Base-by-base conservation (phyloP, 2,329 filamentous ascomycete genomes). In the Dothistroma septosporum region DNA sequence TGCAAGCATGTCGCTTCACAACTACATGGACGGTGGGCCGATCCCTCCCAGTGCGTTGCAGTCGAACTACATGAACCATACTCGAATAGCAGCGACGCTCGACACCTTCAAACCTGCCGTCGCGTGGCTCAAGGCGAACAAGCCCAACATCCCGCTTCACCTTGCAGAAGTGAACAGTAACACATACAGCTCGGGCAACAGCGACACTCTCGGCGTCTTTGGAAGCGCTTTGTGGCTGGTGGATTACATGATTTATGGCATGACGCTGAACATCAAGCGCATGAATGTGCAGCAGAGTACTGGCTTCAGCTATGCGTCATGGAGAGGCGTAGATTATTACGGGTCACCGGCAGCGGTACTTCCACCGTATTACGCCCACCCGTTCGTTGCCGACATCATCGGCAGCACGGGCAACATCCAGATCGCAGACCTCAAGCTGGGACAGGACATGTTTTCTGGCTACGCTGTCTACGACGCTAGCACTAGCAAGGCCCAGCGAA, bases 321-420 rank as follows among this genome's bases (percentile, higher is more conserved):
- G 61, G 61, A 56, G 61, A 21, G 53, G 49, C 2, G 57, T 61
- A 19, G 53, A 47, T 8, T 59, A 56, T 44, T 52, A 50, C n/a
- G 59, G 56, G 37, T 21, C 32, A 4, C 58, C 61, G 22, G 58
- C 61, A 16, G 61, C 61, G 10, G 61, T 64, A 10, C 55, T 61
- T 9, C 56, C 61, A 48, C 61, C 61, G 33, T 64, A 64, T 48
- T 64, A 64, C 59, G 61, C 61, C 19, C 61, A 64, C 46, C 61
- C 61, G 6, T 64, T 64, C 44, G 59, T 64, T 21, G 61, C 61
- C 10, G 61, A 64, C 35, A 55, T 64, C 7, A 59, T 64, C 24
- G 61, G 61, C 24, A 64, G 59, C 28, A 24, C 52, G 5, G 50
- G 57, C 54, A 44, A 59, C 35, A 52, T 61, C 10, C 52, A 49